Base-by-base conservation (phyloP, 1,284 basidiomycete genomes). In the Ceratorhiza oryzae-sativae region DNA sequence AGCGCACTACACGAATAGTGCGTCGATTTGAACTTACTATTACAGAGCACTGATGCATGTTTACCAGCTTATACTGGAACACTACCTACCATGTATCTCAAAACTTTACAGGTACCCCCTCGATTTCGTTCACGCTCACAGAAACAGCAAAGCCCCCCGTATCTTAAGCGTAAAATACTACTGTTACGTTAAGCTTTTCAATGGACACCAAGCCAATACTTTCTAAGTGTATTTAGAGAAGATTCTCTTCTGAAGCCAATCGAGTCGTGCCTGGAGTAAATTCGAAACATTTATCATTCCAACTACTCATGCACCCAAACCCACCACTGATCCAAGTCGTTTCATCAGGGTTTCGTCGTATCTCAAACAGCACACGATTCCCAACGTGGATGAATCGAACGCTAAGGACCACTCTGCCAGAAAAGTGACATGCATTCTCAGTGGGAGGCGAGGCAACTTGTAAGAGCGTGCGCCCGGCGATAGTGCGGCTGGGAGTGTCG, bases 41-140 rank as follows among this genome's bases (percentile, higher is more conserved):
- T 27, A 18, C 5, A n/a, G 13, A 55, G 34, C 6, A 13, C 56
- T 41, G 2, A 67, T 39, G 32, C 46, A n/a, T n/a, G 30, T 3
- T 18, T 48, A 67, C 32, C 20, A 67, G 51, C 49, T 25, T 67
- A 8, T 67, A 67, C 63, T 56, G 63, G 63, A 67, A 67, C 15
- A 67, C 51, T 8, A 67, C 51, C n/a, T 67, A 67, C 36, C 51
- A 42, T 18, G 51, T 67, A 30, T 67, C 63, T 10, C 45, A 49
- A 13, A 45, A 55, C 23, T 67, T 55, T 32, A 67, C 63, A 15
- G 63, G 63, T 15, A 34, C 36, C 32, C 63, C 63, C 18, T 67
- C 63, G 5, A 67, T 67, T 25, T 56, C 63, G 4, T 67, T 67
- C 20, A 67, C 36, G 10, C 51, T 67, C 25, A 30, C 45, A 13